phyloP scores from a whole-genome alignment of 345 rosid species.

The Rhodamnia argentea region DNA sequence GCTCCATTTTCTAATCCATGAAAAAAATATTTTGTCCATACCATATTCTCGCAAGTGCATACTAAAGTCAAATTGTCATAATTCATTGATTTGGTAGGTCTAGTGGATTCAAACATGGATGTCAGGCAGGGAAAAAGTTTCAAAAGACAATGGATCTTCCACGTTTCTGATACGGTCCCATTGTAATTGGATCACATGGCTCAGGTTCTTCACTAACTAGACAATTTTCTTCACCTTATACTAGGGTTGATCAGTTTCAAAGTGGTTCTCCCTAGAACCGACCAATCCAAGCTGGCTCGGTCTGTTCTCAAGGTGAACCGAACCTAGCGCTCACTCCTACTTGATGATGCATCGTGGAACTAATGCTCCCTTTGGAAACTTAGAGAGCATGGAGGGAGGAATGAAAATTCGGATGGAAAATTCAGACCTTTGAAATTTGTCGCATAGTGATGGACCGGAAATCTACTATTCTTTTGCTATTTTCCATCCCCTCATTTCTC shows the following conservation, averaged over 20 bases:
- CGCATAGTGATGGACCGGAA: neutral
- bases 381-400: neutral
- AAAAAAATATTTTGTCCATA: too few species aligned
- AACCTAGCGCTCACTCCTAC: neutral
- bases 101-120: neutral
- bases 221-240: neutral
- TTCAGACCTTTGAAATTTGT: neutral
- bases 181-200: neutral
- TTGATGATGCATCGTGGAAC: neutral
- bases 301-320: neutral
- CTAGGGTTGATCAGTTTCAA: neutral
- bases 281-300: accelerated
- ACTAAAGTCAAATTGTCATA: too few species aligned
- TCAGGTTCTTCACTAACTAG: neutral
- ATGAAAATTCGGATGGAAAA: neutral
- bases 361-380: neutral
- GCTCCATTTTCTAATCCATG: too few species aligned
- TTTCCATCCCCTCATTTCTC: neutral
- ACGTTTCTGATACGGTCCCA: neutral
- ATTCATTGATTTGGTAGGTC: neutral
- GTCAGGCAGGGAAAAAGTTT: neutral
- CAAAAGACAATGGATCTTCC: neutral
- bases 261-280: accelerated
- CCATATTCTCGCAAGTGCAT: too few species aligned
- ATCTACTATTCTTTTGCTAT: neutral